Conservation (phyloP, 2,329 filamentous ascomycete genomes). For the Paraconiothyrium sp. region DNA sequence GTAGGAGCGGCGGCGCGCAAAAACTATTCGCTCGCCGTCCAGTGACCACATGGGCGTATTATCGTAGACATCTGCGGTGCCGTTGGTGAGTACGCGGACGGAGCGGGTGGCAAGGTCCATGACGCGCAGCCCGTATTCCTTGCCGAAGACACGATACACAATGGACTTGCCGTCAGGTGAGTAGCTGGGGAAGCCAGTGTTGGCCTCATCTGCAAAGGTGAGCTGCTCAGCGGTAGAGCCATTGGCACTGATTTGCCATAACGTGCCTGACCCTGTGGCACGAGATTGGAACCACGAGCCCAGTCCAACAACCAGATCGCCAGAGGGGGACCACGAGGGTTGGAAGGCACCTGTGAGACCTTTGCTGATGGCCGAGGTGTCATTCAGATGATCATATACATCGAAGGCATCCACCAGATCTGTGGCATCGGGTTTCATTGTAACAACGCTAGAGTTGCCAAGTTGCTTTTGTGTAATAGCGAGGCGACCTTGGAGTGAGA, state of each 20-base stretch:
- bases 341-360: constrained; percentile 53
- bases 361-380: constrained; percentile 27
- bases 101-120: constrained; percentile 37
- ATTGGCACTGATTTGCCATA: constrained; percentile 36
- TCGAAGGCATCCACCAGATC: constrained; percentile 42
- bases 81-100: constrained; percentile 46
- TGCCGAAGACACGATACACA: constrained; percentile 50
- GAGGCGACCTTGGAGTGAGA: constrained; percentile 37
- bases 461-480: constrained; percentile 54
- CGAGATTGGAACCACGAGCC: constrained; percentile 54
- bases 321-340: constrained; percentile 52
- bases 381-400: constrained; percentile 22
- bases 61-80: constrained; percentile 38
- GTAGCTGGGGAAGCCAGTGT: constrained; percentile 54
- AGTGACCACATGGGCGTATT: constrained; percentile 54
- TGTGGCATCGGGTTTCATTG: constrained; percentile 40
- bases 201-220: constrained; percentile 43
- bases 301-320: constrained; percentile 51
- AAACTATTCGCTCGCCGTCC: constrained; percentile 52
- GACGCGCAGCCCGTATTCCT: constrained; percentile 47
- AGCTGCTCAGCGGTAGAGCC: constrained; percentile 42
- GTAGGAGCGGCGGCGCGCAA: constrained; percentile 48
- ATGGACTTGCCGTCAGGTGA: constrained; percentile 49
- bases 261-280: constrained; percentile 28
- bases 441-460: constrained; percentile 52